Base-by-base conservation (phyloP, 2,329 filamentous ascomycete genomes). In the Aspergillus pseudonomiae region DNA sequence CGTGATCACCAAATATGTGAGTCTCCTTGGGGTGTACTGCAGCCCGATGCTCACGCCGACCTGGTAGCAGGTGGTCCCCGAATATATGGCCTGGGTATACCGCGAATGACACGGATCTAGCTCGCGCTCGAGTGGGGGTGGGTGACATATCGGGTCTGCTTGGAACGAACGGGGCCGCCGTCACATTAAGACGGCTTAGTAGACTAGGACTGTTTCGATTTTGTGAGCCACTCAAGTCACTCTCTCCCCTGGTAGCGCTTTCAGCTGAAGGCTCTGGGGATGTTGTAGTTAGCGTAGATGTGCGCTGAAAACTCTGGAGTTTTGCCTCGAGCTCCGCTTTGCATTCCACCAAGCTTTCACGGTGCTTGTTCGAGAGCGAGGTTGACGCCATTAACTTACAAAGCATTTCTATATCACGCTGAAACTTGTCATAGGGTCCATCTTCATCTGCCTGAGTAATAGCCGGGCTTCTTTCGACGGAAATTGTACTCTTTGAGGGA, bases 391-490 rank as follows among this genome's bases (percentile, higher is more conserved):
- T 52, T 10, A 70, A 60, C n/a, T 70, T 55, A 39, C 67, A 71
- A 6, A 74, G 64, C 3, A 68, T 30, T 9, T 68, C 65, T n/a
- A 74, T 65, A 24, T 67, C 63, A 12, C 61, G 60, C 19, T 65
- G 59, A 50, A 64, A 67, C 14, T 46, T 36, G 24, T 54, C 30
- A 41, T 34, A 39, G 9, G 45, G 11, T 26, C 12, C 45, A 26
- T 48, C 45, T 48, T 28, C 21, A 26, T 26, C 3, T 3, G 45
- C 45, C 6, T 48, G 45, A 14, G 24, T 9, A 2, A 7, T 46
- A 6, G 48, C 48, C n/a, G 28, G n/a, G 48, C 16, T 19, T 7
- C 12, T 21, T 12, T 12, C 28, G 9, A 34, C 21, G 10, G 19
- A 52, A 6, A 45, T 43, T 14, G 32, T 34, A 39, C 55, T 46